These are phyloP conservation scores for Flammula alnicola DNA, from an alignment of 1,284 basidiomycete genomes.

Conservation along the genomic window DNA sequence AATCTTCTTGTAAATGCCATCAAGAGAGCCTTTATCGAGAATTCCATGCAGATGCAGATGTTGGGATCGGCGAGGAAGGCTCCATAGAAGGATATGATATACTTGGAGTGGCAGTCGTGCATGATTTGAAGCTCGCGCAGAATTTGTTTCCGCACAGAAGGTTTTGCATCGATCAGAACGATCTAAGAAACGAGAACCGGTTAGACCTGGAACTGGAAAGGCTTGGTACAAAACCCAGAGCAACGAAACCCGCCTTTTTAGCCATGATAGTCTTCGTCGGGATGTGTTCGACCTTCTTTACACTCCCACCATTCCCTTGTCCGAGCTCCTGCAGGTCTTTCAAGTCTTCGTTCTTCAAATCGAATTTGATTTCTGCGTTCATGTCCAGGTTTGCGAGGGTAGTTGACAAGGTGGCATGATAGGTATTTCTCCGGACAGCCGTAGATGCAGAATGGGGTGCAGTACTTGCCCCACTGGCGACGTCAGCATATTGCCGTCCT, in stretches of 20 bases:
- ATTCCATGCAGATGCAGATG: conserved; percentile 99
- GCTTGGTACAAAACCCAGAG: neutral
- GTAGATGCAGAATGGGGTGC: conserved; percentile 42
- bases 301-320: conserved; percentile 96
- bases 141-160: conserved; percentile 96
- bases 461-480: conserved; percentile 34
- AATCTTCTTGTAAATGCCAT: conserved; percentile 94
- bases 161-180: conserved; percentile 97
- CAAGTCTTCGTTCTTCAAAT: conserved; percentile 83
- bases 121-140: conserved; percentile 97
- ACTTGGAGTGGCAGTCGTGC: conserved; percentile 93
- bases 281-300: conserved; percentile 90
- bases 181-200: conserved; percentile 58
- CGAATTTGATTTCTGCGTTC: conserved; percentile 76
- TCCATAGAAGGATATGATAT: conserved; percentile 97
- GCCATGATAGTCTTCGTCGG: conserved; percentile 92
- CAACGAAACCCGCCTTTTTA: conserved; percentile 75
- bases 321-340: conserved; percentile 89
- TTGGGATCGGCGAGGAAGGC: conserved; percentile 98
- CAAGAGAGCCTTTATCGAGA: conserved; percentile 92
- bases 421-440: conserved; percentile 42
- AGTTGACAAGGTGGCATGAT: conserved; percentile 63
- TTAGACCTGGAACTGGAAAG: neutral
- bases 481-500: conserved; percentile 36
- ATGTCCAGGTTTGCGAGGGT: conserved; percentile 79